Base-by-base conservation (phyloP, 2,329 filamentous ascomycete species). In the Penicillium sp. region DNA sequence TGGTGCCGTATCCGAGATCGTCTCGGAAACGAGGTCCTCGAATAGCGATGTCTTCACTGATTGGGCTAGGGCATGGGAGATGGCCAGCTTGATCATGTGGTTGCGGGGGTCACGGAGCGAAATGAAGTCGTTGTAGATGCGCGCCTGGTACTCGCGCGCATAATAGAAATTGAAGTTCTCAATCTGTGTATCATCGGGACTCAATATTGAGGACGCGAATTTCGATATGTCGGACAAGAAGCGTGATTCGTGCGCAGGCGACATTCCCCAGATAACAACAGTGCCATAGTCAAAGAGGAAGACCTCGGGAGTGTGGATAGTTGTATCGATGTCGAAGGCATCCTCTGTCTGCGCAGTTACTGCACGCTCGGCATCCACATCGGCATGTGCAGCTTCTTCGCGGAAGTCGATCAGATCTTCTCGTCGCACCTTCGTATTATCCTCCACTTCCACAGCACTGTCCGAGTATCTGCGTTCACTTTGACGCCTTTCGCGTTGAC, bases 141-240 rank as follows among this genome's bases (percentile, higher is more conserved):
- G 83, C 14, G 92, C 87, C 67, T 98, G 93, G 62, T 98, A 98
- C 61, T 96, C 90, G 55, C 85, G 79, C 2, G 92, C 96, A 69
- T 98, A 96, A 71, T 98, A 98, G 65, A 96, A 98, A 64, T 98
- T 98, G 74, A 98, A 98, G 57, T 90, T 87, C 65, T 98, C 92
- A 31, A 88, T 86, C 68, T 98, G 90, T 18, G 95, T 82, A 52
- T 95, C 87, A 57, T 94, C 89, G 8, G 83, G 78, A 16, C 80
- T 80, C 32, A 96, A 75, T 63, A 95, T 95, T 60, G 95, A 90
- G 27, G 80, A 77, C 64, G 95, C 92, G 53, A 96, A 98, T 58
- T 92, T 95, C 39, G 86, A 79, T 45, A 98, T 84, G 55, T 98
- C 90, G 53, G 92, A 92, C 11, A 98, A 71, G 59, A 98, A 95